Evolutionary conservation across 192 early-diverging fungal genomes (phyloP).

Genomic region (Backusella tarrabulga): DNA sequence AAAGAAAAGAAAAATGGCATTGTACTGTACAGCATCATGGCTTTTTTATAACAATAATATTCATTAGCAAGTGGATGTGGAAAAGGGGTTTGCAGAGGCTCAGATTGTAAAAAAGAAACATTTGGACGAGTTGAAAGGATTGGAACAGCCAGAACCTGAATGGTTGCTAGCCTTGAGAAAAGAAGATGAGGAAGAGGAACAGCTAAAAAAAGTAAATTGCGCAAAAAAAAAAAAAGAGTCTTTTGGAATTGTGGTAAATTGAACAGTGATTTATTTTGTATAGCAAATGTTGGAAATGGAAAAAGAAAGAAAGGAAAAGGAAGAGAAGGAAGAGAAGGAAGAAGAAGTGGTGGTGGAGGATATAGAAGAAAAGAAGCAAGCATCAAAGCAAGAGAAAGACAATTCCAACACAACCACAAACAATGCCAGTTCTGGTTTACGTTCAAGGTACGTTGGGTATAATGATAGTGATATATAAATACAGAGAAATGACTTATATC

Average conservation of each 20-base stretch:
- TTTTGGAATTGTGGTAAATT: no score
- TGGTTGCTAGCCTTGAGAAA: constrained; percentile 11
- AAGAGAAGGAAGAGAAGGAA: neutral
- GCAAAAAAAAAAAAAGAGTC: no score
- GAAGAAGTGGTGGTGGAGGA: neutral
- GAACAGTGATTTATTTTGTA: neutral
- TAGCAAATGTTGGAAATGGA: neutral
- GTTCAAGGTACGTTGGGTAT: neutral
- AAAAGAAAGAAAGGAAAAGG: neutral
- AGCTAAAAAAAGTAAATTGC: neutral
- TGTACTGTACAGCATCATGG: neutral
- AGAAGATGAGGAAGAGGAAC: constrained; percentile 1
- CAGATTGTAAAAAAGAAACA: constrained; percentile 13
- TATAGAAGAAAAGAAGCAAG: neutral
- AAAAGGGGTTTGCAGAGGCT: constrained; percentile 21
- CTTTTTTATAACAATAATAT: neutral
- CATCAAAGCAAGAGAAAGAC: neutral
- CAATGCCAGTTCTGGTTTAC: neutral
- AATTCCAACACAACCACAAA: neutral
- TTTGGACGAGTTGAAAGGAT: neutral
- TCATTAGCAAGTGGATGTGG: constrained; percentile 18
- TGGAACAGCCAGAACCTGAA: constrained; percentile 11
- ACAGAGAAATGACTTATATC: no score
- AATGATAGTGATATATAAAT: neutral
- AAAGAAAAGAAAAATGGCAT: neutral